phyloP scores from a whole-genome alignment of 345 rosid genomes.

The Ceriops zippeliana region DNA sequence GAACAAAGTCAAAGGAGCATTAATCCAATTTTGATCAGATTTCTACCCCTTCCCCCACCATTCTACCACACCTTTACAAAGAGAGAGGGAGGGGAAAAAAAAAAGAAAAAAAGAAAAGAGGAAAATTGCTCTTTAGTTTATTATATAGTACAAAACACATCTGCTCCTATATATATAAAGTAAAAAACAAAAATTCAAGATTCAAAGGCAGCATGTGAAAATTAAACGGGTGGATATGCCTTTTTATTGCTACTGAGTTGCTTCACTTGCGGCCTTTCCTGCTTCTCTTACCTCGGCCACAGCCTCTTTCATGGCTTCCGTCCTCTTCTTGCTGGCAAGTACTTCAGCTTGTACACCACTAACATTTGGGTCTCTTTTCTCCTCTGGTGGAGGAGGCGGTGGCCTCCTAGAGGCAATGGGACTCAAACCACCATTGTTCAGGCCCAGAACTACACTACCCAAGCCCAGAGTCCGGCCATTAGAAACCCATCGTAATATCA shows the following conservation, averaged over 20 bases:
- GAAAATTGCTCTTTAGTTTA: too few relatives aligned
- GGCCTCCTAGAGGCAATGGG: conserved; percentile 68
- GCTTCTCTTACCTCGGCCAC: conserved; percentile 61
- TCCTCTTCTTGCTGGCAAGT: conserved; percentile 68
- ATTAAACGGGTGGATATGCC: too few relatives aligned
- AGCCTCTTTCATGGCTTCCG: conserved; percentile 39
- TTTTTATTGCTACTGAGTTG: not conserved
- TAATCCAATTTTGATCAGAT: too few relatives aligned
- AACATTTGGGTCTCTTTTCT: conserved; percentile 63
- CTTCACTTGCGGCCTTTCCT: conserved; percentile 42
- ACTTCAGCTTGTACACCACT: conserved; percentile 74
- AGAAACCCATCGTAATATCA: not conserved
- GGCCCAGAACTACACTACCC: conserved; percentile 41
- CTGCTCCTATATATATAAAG: too few relatives aligned
- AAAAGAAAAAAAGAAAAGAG: too few relatives aligned
- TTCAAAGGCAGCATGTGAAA: too few relatives aligned
- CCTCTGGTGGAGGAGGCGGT: conserved; percentile 49
- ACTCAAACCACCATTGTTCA: conserved; percentile 30
- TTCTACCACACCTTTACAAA: too few relatives aligned
- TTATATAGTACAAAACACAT: too few relatives aligned
- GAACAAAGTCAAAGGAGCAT: too few relatives aligned
- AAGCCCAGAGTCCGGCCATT: conserved; percentile 46
- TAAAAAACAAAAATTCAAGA: too few relatives aligned
- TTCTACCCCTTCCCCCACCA: too few relatives aligned
- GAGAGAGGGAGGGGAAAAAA: too few relatives aligned